A percentile compares a stretch with the other conserved stretches of the same genome.
These are phyloP conservation scores for Hypoxylon cercidicola DNA, from an alignment of 495 filamentous ascomycete species.

Conservation along the genomic window DNA sequence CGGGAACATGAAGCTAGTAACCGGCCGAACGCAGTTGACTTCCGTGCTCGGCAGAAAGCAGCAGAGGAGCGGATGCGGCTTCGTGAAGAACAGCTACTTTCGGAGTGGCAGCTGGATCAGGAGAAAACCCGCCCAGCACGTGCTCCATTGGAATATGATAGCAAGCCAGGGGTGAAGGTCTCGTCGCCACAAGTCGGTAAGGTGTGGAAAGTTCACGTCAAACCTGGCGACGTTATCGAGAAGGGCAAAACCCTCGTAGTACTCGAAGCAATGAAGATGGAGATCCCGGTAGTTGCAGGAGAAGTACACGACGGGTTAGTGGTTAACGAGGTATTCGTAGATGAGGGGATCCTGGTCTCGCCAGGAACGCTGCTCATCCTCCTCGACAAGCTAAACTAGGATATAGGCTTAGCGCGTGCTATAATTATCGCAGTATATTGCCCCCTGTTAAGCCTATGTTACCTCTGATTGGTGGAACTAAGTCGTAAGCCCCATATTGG, in stretches of 20 bases:
- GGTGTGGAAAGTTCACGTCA: slow-evolving; percentile 66
- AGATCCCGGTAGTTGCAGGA: slow-evolving; percentile 47
- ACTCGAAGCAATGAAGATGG: slow-evolving; percentile 68
- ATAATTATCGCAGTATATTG: too few species aligned
- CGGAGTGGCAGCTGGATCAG: slow-evolving; percentile 50
- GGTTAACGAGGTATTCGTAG: slow-evolving; percentile 26
- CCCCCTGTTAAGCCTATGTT: too few species aligned
- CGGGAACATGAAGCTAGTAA: slow-evolving; percentile 13
- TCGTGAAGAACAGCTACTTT: slow-evolving; percentile 53
- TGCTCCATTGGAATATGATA: background rate
- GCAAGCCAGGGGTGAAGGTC: slow-evolving; percentile 44
- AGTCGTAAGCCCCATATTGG: too few species aligned
- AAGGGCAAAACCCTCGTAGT: slow-evolving; percentile 52
- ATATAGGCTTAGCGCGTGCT: too few species aligned
- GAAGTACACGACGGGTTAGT: slow-evolving; percentile 25
- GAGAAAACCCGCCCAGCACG: slow-evolving; percentile 52
- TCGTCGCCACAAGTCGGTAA: slow-evolving; percentile 60
- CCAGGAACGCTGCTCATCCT: slow-evolving; percentile 26
- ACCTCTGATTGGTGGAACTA: too few species aligned
- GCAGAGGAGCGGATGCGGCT: slow-evolving; percentile 50
- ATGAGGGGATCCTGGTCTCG: slow-evolving; percentile 29
- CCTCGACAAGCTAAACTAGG: slow-evolving; percentile 53
- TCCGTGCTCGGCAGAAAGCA: slow-evolving; percentile 23
- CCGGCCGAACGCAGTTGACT: slow-evolving; percentile 8
- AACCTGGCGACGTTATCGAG: slow-evolving; percentile 53